phyloP scores from a whole-genome alignment of 2,329 filamentous ascomycete species.

The Dothideomycetes sp. region DNA sequence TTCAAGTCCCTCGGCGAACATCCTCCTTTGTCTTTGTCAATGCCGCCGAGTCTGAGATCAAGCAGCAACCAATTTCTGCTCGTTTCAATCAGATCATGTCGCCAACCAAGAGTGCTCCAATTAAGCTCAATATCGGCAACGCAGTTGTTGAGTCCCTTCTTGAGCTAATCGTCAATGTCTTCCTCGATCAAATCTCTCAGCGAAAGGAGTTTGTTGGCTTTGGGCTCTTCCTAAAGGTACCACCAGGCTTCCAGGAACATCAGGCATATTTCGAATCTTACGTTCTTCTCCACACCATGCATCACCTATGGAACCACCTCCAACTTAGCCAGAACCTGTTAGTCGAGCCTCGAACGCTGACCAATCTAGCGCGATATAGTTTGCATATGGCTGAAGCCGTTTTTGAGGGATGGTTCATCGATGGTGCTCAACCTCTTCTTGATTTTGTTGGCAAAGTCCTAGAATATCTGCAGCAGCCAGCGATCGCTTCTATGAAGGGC shows the following conservation, averaged over 20 bases:
- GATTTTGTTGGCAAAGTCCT: slow-evolving; percentile 79
- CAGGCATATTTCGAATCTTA: slow-evolving; percentile 94
- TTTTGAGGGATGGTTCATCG: slow-evolving; percentile 93
- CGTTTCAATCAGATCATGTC: slow-evolving; percentile 56
- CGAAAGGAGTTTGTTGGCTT: slow-evolving; percentile 90
- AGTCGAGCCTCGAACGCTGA: slow-evolving; percentile 72
- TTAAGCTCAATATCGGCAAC: slow-evolving; percentile 49
- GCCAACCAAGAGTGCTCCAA: slow-evolving; percentile 43
- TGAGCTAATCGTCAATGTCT: slow-evolving; percentile 68
- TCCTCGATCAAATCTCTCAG: slow-evolving; percentile 73
- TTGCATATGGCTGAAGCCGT: slow-evolving; percentile 79
- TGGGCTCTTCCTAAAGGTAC: slow-evolving; percentile 74
- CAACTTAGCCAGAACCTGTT: slow-evolving; percentile 63
- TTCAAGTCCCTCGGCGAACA: slow-evolving; percentile 62
- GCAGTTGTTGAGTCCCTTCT: slow-evolving; percentile 66
- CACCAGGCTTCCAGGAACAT: slow-evolving; percentile 87
- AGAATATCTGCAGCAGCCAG: slow-evolving; percentile 80
- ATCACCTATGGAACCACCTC: slow-evolving; percentile 60
- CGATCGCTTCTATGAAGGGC: slow-evolving; percentile 70
- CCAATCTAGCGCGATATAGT: slow-evolving; percentile 75
- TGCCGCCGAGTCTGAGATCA: slow-evolving; percentile 49
- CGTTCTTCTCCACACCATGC: slow-evolving; percentile 65
- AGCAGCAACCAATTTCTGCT: slow-evolving; percentile 47
- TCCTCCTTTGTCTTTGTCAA: slow-evolving; percentile 90
- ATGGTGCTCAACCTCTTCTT: slow-evolving; percentile 71